phyloP scores from a whole-genome alignment of 2,329 filamentous ascomycete genomes.

The Diaporthe eres region DNA sequence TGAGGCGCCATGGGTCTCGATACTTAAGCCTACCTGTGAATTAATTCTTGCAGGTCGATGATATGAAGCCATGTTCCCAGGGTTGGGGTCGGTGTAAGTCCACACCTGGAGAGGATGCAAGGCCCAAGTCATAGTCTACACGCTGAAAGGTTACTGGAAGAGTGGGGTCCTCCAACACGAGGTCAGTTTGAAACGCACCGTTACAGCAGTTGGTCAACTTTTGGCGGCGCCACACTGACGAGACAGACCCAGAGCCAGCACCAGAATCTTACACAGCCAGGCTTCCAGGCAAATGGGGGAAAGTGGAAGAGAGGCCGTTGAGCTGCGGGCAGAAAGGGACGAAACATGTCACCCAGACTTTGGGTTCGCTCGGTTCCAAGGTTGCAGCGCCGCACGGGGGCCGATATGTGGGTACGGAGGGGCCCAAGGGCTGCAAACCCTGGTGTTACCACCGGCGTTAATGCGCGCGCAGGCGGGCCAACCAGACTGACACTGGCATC shows the following conservation, averaged over 20 bases:
- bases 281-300: neutral
- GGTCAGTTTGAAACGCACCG: neutral
- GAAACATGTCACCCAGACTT: constrained; percentile 30
- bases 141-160: neutral
- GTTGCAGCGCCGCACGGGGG: constrained; percentile 4
- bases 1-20: neutral
- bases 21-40: neutral
- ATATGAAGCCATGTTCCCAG: neutral
- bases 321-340: constrained; percentile 27
- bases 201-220: neutral
- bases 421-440: constrained; percentile 13
- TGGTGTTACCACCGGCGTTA: constrained; percentile 17
- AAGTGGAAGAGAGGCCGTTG: constrained; percentile 1
- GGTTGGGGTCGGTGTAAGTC: constrained; percentile 32
- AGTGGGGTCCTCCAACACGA: neutral
- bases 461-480: constrained; percentile 7
- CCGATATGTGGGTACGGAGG: constrained; percentile 2
- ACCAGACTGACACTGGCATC: neutral
- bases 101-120: neutral
- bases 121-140: neutral
- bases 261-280: neutral
- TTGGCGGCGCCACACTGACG: neutral
- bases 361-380: constrained; percentile 4
- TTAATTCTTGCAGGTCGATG: neutral
- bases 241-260: neutral